A percentile compares a stretch with the other conserved stretches of the same genome.
These are phyloP conservation scores for Backusella australiensis DNA, from an alignment of 192 early-diverging fungal genomes.

Conservation along the genomic window DNA sequence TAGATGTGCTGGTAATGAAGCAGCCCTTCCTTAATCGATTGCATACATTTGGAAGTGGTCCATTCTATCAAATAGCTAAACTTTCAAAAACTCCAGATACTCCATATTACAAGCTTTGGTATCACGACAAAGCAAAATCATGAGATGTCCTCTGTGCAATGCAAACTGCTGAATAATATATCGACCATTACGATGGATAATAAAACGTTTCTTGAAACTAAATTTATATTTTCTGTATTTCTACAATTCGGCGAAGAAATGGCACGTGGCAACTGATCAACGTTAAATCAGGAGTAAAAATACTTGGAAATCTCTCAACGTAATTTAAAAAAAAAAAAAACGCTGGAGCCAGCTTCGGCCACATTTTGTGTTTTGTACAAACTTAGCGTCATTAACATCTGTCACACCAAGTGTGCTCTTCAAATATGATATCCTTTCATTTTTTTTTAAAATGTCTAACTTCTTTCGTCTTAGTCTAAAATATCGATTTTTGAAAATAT, in stretches of 20 bases:
- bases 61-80: not conserved
- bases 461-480: not conserved
- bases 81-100: not conserved
- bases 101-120: not conserved
- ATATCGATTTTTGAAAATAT: not conserved
- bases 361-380: not conserved
- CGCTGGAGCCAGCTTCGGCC: not conserved
- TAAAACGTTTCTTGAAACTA: not conserved
- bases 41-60: not conserved
- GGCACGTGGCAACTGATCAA: not conserved
- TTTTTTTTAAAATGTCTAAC: not conserved
- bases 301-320: not conserved
- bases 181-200: not conserved
- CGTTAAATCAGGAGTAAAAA: not conserved
- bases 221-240: not conserved
- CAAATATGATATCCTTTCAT: not conserved
- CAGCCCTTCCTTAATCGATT: not conserved
- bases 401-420: not conserved
- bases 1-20: not conserved
- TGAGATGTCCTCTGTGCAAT: not conserved
- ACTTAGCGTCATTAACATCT: not conserved
- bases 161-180: not conserved
- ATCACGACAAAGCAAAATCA: not conserved
- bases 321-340: not conserved
- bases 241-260: not conserved